A percentile compares a stretch with the other conserved stretches of the same genome.
These are phyloP conservation scores for Rhizoctonia solani DNA, from an alignment of 1,284 basidiomycete genomes.

Conservation along the genomic window DNA sequence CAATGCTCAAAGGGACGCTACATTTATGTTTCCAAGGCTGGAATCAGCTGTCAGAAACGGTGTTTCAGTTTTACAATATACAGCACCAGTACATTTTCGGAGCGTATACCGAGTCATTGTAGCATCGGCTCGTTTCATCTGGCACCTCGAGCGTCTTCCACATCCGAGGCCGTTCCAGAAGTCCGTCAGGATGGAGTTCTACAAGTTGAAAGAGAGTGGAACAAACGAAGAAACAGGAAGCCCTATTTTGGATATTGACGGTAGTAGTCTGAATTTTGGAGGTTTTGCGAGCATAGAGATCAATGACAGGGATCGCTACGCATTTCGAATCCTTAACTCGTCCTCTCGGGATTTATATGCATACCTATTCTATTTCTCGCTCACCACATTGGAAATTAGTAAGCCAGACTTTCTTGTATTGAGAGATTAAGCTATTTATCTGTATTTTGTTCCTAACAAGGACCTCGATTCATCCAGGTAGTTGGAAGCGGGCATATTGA, in stretches of 20 bases:
- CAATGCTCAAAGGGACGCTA: background rate
- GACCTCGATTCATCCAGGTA: background rate
- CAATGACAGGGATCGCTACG: background rate
- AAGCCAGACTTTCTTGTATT: background rate
- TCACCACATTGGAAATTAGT: constrained; percentile 6
- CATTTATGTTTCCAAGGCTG: background rate
- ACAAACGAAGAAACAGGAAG: background rate
- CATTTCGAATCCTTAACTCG: background rate
- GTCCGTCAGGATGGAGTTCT: constrained; percentile 11
- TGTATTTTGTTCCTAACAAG: background rate
- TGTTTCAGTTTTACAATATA: background rate
- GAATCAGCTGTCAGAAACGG: background rate
- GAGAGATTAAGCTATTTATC: background rate
- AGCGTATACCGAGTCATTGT: background rate
- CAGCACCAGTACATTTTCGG: background rate
- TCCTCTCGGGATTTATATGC: constrained; percentile 6
- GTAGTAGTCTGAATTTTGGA: background rate
- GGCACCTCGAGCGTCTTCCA: constrained; percentile 12
- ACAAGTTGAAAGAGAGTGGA: background rate
- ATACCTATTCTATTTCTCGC: constrained; percentile 17
- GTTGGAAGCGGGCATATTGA: background rate
- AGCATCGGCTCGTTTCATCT: background rate
- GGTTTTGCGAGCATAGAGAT: constrained; percentile 5
- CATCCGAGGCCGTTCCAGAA: background rate
- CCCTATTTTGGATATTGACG: background rate